Evolutionary conservation across 257 asterid genomes (phyloP).

Genomic region (Eustoma russellianum): DNA sequence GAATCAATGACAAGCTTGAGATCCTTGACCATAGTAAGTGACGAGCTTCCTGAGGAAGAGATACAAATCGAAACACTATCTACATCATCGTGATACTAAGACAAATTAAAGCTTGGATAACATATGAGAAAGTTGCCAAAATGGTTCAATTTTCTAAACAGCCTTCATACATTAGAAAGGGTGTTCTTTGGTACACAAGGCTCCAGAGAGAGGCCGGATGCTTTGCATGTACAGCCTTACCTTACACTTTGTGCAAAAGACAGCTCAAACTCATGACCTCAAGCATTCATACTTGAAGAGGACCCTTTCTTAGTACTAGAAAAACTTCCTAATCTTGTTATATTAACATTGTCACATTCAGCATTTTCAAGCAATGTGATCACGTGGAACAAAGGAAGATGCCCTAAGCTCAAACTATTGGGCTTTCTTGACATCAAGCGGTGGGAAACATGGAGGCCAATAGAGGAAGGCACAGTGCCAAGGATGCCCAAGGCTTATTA

Average conservation of each 20-base stretch:
- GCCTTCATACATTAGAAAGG: constrained; percentile 18
- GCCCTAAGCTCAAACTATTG: constrained; percentile 17
- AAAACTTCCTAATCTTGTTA: constrained; percentile 13
- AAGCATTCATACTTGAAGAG: constrained; percentile 2
- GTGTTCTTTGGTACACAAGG: too few species aligned
- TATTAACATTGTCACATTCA: constrained; percentile 14
- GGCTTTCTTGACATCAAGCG: constrained; percentile 11
- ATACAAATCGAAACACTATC: constrained; percentile 8
- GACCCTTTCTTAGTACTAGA: constrained; percentile 17
- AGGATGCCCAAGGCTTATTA: constrained; percentile 13
- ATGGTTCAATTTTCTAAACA: constrained; percentile 11
- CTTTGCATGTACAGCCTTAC: too few species aligned
- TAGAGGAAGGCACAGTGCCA: constrained; percentile 13
- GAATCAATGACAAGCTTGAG: constrained; percentile 13
- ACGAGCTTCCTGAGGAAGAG: constrained; percentile 10
- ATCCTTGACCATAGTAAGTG: constrained; percentile 17
- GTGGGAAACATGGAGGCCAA: constrained; percentile 17
- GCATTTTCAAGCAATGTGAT: constrained; percentile 5
- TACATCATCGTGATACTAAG: not conserved
- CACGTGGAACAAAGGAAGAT: constrained; percentile 5
- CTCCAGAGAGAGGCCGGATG: too few species aligned
- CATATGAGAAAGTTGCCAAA: constrained; percentile 12
- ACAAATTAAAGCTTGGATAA: constrained; percentile 15
- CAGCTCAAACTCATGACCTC: too few species aligned
- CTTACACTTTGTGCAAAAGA: too few species aligned